Evolutionary conservation across 768 basidiomycete genomes (phyloP).

Genomic region (Lepiota venenata): DNA sequence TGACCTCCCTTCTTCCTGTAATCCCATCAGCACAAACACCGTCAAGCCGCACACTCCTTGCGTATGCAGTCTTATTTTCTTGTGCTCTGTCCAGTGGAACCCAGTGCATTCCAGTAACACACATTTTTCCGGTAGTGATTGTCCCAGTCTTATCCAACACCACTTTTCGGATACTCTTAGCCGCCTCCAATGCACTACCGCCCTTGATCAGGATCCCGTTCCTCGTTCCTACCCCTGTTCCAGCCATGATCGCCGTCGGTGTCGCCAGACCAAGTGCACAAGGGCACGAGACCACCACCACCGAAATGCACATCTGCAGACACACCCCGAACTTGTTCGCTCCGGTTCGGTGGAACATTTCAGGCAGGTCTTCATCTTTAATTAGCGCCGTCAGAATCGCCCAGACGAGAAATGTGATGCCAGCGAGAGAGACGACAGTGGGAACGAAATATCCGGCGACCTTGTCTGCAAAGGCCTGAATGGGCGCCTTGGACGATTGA

Average conservation of each 20-base stretch:
- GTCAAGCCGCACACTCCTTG: constrained; percentile 38
- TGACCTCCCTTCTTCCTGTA: constrained; percentile 54
- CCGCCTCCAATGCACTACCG: constrained; percentile 90
- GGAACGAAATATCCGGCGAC: constrained; percentile 97
- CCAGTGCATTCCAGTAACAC: constrained; percentile 78
- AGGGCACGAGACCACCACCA: constrained; percentile 96
- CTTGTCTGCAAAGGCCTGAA: constrained; percentile 93
- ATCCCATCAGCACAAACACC: constrained; percentile 58
- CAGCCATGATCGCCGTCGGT: constrained; percentile 99
- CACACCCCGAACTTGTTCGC: constrained; percentile 87
- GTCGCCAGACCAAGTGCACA: constrained; percentile 96
- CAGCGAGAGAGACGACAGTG: constrained; percentile 77
- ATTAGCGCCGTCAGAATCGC: constrained; percentile 64
- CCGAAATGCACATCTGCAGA: constrained; percentile 95
- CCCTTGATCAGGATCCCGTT: constrained; percentile 99
- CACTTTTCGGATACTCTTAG: constrained; percentile 74
- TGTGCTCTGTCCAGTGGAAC: constrained; percentile 31
- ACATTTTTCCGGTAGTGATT: constrained; percentile 91
- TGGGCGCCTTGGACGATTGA: constrained; percentile 96
- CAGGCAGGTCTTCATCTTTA: constrained; percentile 59
- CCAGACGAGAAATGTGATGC: constrained; percentile 83
- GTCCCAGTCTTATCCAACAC: constrained; percentile 98
- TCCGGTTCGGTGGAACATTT: constrained; percentile 82
- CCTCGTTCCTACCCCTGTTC: constrained; percentile 93
- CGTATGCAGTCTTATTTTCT: constrained; percentile 35